Base-by-base conservation (phyloP, 768 basidiomycete genomes). In the Fibroporia radiculosa region DNA sequence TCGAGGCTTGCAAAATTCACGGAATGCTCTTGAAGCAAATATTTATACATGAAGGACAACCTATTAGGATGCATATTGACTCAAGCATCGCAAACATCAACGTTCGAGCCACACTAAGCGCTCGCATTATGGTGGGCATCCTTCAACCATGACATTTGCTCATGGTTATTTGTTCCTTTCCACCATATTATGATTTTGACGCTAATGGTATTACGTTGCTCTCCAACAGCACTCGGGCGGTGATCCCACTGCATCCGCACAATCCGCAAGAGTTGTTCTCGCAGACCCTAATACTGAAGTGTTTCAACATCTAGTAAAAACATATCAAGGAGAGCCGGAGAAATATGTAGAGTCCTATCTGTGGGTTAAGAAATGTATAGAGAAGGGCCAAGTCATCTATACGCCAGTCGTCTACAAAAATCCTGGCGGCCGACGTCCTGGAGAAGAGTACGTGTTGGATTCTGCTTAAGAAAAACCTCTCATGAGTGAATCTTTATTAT, bases 291-390 rank as follows among this genome's bases (percentile, higher is more conserved):
- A 81, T 50, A 86, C 84, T 1, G 83, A 85, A 18, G 73, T 82
- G 3, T 90, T 88, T 53, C 71, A 77, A 14, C 78, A 81, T 52
- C 74, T 90, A 10, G 76, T 87, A 42, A 84, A 82, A 55, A 74
- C 70, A 0, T 84, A 82, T 56, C 82, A 88, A 60, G 75, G 75
- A 35, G 70, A 78, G 27, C 69, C 80, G 2, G 73, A 80, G 38
- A 89, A 87, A 60, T 82, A 82, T 50, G 78, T 90, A 37, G 87
- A 90, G 52, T 84, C 84, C 8, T 82, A 83, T 56, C 63, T 84
- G 16, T 90, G 87, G 87, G 82, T 90, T 40, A 86, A 86, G 65
- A 84, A 82, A 55, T 89, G 86, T 48, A 77, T 88, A 40, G 84
- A 86, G 54, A 80, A 72, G 48, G 76, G 80, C 2, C 55, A 71